Base-by-base conservation (phyloP, 1,284 basidiomycete genomes). In the Trametes polyzona region DNA sequence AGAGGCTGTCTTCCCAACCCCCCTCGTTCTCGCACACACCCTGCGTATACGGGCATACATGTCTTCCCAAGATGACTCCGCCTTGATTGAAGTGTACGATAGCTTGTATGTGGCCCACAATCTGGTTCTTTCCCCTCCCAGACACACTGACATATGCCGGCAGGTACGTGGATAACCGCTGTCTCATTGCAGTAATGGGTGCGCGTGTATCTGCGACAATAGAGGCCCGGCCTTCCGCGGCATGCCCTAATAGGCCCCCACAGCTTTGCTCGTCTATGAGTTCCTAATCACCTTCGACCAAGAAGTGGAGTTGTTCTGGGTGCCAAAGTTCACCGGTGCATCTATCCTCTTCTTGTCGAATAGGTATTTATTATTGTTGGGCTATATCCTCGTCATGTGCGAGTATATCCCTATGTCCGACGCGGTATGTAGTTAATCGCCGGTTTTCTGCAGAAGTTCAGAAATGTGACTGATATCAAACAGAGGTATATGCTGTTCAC, bases 281-380 rank as follows among this genome's bases (percentile, higher is more conserved):
- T 56, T 41, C 30, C 9, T 43, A 2, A 44, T 50, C 19, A 56
- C 54, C 9, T 30, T 56, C 7, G 33, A 46, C 21, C 7, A 44
- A 26, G 55, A 57, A 23, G 26, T 57, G 30, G 39, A 43, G 19
- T 19, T 52, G 39, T 57, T 52, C 16, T 57, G 55, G 55, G 37
- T 29, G 37, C 36, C 29, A 8, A 37, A 40, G 8, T 32, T 47
- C 21, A 43, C 44, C 9, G 39, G 39, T 4, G 32, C 46, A 0
- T 40, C 52, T 14, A n/a, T 41, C 12, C 44, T 54, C 4, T 54
- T 47, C 29, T 35, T 47, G 30, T 30, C 41, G 36, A 54, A 40
- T 21, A 39, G 5, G 23, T 55, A 48, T 16, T 36, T n/a, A 35
- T 35, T 35, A 12, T 35, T n/a, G 14, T 35, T 35, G 5, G 33